Evolutionary conservation across 1,284 basidiomycete species (phyloP), one percentile per base, ranked within the genome.

Genomic region (Irpex sp.): DNA sequence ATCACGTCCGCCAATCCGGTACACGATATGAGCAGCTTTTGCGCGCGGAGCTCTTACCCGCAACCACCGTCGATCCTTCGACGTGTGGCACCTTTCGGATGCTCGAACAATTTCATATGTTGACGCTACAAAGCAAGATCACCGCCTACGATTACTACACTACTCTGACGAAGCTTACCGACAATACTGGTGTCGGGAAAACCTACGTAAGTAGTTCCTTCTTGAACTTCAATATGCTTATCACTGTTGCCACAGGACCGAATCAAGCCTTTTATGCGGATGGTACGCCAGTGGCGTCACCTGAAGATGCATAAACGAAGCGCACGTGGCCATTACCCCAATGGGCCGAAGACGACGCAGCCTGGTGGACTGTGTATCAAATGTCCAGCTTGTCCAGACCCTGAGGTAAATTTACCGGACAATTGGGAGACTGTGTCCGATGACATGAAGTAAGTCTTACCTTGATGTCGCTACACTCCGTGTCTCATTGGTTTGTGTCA

Each of bases 401-500:
- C 59, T 4, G 37, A 37, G 5, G 38, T 5, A 5, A 64, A 64
- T 47, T 47, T 64, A 5, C 63, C 59, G 4, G 31, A 52, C 15
- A 48, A 54, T 31, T 61, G 63, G 63, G 19, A 61, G n/a, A 36
- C 21, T 3, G 31, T 51, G 5, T 34, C 61, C 4, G 62, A 58
- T 59, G 48, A 62, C 21, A 19, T 62, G 9, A 58, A 21, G 62
- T 62, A 54, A 5, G 57, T 31, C 34, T 31, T 57, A n/a, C 36
- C 5, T 21, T 59, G 7, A 13, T 70, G 67, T 66, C 67, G 6
- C n/a, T n/a, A n/a, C n/a, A 63, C 61, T 5, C 64, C 66, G 2
- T 72, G 70, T 56, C 65, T 63, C 49, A 37, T 55, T 40, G 13
- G n/a, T n/a, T n/a, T n/a, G n/a, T n/a, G n/a, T n/a, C 26, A 64